Base-by-base conservation (phyloP, 805 yeast species). In the Kregervanrija pseudodelftensis region DNA sequence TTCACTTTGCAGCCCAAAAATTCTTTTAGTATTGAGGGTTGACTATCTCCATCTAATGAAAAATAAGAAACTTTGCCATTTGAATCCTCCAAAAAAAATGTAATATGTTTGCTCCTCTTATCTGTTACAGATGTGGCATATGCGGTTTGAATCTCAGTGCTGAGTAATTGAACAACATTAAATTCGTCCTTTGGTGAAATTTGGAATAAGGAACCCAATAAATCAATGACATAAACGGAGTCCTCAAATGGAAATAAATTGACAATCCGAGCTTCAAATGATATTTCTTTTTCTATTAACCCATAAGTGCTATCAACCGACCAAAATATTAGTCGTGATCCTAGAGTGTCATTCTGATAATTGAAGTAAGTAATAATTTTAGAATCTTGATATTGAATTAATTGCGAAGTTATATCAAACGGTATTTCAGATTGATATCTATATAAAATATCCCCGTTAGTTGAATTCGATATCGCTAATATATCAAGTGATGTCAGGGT, bases 341-440 rank as follows among this genome's bases (percentile, higher is more conserved):
- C 36, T 8, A 22, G 28, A 2, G 33, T 16, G 3, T 37, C 45
- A 11, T 45, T 32, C 5, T 42, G 52, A 33, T 39, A 45, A 43
- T 54, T 55, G 39, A 56, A 47, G 9, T 47, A 50, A 14, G 56
- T 42, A 11, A 44, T 49, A 13, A 53, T 37, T 16, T 41, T 10
- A 4, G 44, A 45, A 34, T 49, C 47, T 43, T 55, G 40, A 2
- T 44, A 31, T 10, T 44, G 37, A n/a, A 46, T 33, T 32, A 56
- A 15, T 12, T 31, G 17, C 2, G 58, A 52, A n/a, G 40, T 44
- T 11, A 22, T n/a, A 5, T 7, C 17, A 3, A 50, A 16, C 1
- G 49, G 43, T 5, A 22, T 14, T 13, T 55, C 58, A n/a, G 57
- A 40, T 42, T 65, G 62, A 37, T 59, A 63, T 42, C 69, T 61